Conservation (phyloP, 352 stramenopile species). For the Phytophthora megakarya region DNA sequence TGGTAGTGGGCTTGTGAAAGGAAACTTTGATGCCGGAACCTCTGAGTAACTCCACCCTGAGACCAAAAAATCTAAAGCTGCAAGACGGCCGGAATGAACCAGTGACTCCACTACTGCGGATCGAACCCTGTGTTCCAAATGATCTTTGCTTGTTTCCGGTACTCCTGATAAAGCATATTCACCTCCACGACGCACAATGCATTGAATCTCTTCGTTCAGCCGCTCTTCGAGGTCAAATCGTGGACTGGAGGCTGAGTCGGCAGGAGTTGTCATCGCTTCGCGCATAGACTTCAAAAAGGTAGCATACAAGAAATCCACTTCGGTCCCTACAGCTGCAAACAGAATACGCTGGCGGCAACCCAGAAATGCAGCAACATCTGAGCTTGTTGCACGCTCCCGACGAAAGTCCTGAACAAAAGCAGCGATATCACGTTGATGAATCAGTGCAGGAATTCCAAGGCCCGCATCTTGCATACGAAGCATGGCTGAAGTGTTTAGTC, state of each 20-base stretch:
- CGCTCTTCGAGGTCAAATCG: constrained; percentile 52
- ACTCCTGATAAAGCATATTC: constrained; percentile 42
- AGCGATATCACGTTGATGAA: constrained; percentile 66
- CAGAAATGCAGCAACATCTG: constrained; percentile 49
- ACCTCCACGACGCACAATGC: constrained; percentile 38
- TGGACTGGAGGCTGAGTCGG: constrained; percentile 12
- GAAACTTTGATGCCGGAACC: constrained; percentile 12
- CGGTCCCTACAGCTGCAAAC: constrained; percentile 38
- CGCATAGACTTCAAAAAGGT: constrained; percentile 47
- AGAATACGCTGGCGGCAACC: constrained; percentile 45
- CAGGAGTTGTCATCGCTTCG: constrained; percentile 35
- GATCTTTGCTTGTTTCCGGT: constrained; percentile 49
- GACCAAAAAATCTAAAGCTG: constrained; percentile 65
- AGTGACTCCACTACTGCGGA: constrained; percentile 53
- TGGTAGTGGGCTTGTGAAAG: constrained; percentile 50
- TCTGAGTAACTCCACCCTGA: constrained; percentile 46
- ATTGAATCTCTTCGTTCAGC: constrained; percentile 60
- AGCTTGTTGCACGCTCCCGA: constrained; percentile 30
- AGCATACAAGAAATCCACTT: constrained; percentile 55
- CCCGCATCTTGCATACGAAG: constrained; percentile 60
- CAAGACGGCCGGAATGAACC: constrained; percentile 49
- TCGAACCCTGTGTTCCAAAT: constrained; percentile 43
- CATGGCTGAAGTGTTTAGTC: constrained; percentile 55
- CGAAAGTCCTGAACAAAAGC: constrained; percentile 55
- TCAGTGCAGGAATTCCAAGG: constrained; percentile 51